phyloP scores from a whole-genome alignment of 768 basidiomycete genomes.

The Lentinula lateritia region DNA sequence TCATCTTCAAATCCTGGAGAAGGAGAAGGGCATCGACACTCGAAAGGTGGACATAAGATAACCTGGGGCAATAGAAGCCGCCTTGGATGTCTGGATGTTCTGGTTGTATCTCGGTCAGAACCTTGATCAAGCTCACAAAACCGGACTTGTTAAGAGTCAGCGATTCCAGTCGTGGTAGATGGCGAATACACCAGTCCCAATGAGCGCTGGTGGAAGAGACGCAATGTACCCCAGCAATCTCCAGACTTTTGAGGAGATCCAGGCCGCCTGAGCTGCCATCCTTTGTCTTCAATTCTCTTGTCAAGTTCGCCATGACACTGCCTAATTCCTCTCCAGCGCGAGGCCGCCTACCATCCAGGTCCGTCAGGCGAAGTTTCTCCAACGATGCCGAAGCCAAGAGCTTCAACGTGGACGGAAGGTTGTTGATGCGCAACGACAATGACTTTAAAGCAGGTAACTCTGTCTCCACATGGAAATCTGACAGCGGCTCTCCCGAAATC shows the following conservation, averaged over 20 bases:
- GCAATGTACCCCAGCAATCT: neutral
- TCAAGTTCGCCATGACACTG: neutral
- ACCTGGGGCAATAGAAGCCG: neutral
- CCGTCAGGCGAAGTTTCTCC: neutral
- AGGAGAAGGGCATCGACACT: neutral
- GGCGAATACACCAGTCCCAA: slow-evolving; percentile 2
- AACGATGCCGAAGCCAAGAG: neutral
- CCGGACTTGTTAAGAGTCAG: neutral
- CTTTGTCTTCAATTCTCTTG: neutral
- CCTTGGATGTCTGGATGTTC: neutral
- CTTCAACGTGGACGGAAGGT: neutral
- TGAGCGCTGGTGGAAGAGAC: neutral
- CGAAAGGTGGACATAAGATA: neutral
- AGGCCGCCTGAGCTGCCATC: neutral
- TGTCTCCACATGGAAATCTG: neutral
- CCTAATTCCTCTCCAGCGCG: neutral
- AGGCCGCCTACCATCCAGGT: slow-evolving; percentile 1
- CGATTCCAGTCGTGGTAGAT: neutral
- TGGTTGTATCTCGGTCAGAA: neutral
- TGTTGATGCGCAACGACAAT: slow-evolving; percentile 4
- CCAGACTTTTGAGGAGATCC: neutral
- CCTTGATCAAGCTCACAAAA: neutral
- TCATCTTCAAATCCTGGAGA: neutral
- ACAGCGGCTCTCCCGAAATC: neutral
- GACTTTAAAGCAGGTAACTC: neutral